Conservation (phyloP, 140 eudicot species). For the Senecio squalidus region DNA sequence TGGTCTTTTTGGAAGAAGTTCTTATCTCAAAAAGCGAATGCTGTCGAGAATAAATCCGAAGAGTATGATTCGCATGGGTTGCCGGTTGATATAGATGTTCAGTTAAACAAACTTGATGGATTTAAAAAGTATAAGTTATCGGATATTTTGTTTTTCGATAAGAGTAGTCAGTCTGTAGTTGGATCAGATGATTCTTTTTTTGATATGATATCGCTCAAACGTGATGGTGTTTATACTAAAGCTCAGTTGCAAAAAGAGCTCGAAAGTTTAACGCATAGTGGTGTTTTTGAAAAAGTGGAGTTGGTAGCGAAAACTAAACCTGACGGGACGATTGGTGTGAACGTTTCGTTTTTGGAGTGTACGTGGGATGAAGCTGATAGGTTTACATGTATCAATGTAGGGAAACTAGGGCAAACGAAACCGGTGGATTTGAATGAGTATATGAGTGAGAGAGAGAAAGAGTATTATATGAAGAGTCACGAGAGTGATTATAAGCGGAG, state of each 20-base stretch:
- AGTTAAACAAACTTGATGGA: background rate
- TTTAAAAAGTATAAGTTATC: conserved; percentile 3
- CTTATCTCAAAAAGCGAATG: background rate
- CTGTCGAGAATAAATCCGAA: background rate
- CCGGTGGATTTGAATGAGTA: conserved; percentile 43
- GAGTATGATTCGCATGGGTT: background rate
- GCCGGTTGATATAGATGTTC: background rate
- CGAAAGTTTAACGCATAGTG: background rate
- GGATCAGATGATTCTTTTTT: background rate
- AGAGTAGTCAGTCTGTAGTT: background rate
- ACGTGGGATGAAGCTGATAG: background rate
- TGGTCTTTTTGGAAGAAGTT: background rate
- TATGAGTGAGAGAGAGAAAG: conserved; percentile 51
- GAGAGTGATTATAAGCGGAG: conserved; percentile 50
- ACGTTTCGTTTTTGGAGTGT: background rate
- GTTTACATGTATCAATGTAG: conserved; percentile 33
- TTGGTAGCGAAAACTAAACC: background rate
- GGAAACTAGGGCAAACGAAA: conserved; percentile 43
- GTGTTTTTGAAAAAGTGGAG: background rate
- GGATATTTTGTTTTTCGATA: background rate
- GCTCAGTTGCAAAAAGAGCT: background rate
- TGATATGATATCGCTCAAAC: background rate
- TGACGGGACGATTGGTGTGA: background rate
- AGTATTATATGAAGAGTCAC: conserved; percentile 22
- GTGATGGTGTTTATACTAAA: background rate